Base-by-base conservation (phyloP, 2,329 filamentous ascomycete genomes). In the Amphichorda felina region DNA sequence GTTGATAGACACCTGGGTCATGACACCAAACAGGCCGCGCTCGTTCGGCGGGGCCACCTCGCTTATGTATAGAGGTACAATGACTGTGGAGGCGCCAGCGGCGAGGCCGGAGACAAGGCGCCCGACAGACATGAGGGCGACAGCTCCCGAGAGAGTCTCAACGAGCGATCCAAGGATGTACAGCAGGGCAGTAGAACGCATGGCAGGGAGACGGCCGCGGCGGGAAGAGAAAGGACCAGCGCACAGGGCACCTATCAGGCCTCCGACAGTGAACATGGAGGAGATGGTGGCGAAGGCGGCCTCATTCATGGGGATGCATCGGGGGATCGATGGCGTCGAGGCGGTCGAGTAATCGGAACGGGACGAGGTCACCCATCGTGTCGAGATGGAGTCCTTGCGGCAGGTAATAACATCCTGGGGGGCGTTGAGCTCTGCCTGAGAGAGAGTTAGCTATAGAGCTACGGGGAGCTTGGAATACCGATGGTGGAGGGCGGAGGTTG, bases 1-100 rank as follows among this genome's bases (percentile, higher is more conserved):
- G 50, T 96, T 96, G 64, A 88, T 88, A 58, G 87, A 88, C 50
- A 96, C 79, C 54, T 98, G 89, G 0, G 91, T 96, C 58, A 93
- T 81, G 37, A 74, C 69, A 10, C 76, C 76, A 50, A 94, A 96
- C 42, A 94, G 75, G 5, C 87, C 88, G 37, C 79, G 75, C 44
- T 80, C 72, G 13, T 67, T 62, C 0, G 75, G 75, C 4, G 89
- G 91, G 0, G 88, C 80, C 18, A 95, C 73, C 57, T 98, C 91
- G 31, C 86, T 88, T 46, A 98, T 86, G 63, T 94, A 98, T 15
- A 98, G 74, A 1, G 91, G 91, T 3, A 93, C 87, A 25, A 95
- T 84, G 15, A 98, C 91, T 3, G 91, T 89, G 2, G 87, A 76
- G 3, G 87, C 85, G 16, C 91, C 91, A 5, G 87, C 87, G 6